phyloP scores from a whole-genome alignment of 306 rosid genomes.

The Gastrolobium bilobum region DNA sequence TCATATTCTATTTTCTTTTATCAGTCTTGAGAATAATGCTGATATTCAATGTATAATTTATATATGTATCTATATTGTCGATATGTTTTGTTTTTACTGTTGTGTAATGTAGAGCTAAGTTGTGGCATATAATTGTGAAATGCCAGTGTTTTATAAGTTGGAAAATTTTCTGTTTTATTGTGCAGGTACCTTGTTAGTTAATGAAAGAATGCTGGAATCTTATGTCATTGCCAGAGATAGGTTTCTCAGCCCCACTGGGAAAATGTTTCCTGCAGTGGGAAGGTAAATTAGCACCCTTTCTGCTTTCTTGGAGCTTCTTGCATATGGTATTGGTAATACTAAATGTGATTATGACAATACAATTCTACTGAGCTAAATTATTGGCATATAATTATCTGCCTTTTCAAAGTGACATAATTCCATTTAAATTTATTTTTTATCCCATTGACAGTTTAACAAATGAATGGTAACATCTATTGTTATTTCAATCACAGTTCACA shows the following conservation, averaged over 20 bases:
- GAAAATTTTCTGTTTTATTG: constrained; percentile 22
- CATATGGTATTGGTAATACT: constrained; percentile 6
- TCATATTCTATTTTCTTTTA: constrained; percentile 23
- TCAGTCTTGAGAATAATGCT: constrained; percentile 31
- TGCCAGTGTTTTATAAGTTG: constrained; percentile 15
- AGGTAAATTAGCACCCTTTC: constrained; percentile 62
- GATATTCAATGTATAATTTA: constrained; percentile 25
- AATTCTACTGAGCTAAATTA: constrained; percentile 1
- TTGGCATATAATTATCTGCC: constrained; percentile 9
- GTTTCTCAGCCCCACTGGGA: constrained; percentile 81
- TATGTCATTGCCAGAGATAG: constrained; percentile 98
- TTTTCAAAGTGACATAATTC: constrained; percentile 26
- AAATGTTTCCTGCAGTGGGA: constrained; percentile 92
- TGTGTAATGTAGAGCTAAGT: constrained; percentile 3
- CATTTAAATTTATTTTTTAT: constrained; percentile 1
- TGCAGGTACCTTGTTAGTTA: constrained; percentile 87
- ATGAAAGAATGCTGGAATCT: constrained; percentile 97
- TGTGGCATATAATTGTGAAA: constrained; percentile 16
- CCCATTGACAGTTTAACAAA: not conserved
- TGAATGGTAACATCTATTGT: constrained; percentile 26
- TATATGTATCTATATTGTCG: constrained; percentile 13
- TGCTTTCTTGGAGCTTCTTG: constrained; percentile 27
- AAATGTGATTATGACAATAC: constrained; percentile 22
- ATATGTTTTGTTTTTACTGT: constrained; percentile 23
- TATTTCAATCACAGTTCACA: constrained; percentile 23